Conservation (phyloP, 2,329 filamentous ascomycete genomes). For the Graphilbum sp. region DNA sequence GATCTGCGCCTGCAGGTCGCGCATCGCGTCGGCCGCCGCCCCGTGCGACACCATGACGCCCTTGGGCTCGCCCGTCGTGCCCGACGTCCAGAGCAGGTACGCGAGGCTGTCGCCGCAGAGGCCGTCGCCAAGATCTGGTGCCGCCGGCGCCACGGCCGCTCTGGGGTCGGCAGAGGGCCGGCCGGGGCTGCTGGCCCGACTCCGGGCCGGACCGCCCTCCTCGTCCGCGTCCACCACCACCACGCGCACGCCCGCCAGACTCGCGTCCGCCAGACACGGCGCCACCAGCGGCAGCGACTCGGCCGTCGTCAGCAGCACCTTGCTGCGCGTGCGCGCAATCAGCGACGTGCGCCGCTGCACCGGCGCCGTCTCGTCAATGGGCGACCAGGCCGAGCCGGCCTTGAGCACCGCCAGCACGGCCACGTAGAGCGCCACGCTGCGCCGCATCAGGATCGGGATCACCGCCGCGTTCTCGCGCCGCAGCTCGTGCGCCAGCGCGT, state of each 20-base stretch:
- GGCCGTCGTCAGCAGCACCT: constrained; percentile 14
- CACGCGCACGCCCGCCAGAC: constrained; percentile 2
- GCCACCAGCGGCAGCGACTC: constrained; percentile 4
- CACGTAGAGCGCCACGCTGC: constrained; percentile 23
- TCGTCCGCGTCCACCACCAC: constrained; percentile 17
- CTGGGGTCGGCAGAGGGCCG: too few relatives aligned
- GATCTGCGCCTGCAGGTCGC: constrained; percentile 16
- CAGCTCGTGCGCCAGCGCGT: constrained; percentile 14
- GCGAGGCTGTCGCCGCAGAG: constrained; percentile 20
- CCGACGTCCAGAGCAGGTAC: constrained; percentile 39
- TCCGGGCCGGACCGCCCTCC: too few relatives aligned
- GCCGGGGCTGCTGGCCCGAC: too few relatives aligned
- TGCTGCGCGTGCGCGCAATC: constrained; percentile 17
- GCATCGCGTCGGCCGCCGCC: constrained; percentile 20
- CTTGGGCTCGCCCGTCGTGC: constrained; percentile 41
- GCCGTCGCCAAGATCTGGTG: too few relatives aligned
- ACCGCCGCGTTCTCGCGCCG: constrained; percentile 12
- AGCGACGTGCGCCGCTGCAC: constrained; percentile 20
- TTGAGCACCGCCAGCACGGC: constrained; percentile 40
- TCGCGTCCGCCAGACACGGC: background rate
- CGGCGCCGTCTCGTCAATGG: constrained; percentile 29
- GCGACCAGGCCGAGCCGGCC: constrained; percentile 42
- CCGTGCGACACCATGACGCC: constrained; percentile 39
- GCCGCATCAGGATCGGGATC: constrained; percentile 22
- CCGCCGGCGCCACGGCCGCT: too few relatives aligned